Conservation (phyloP, 768 basidiomycete species). For the Leccinum arenicola region DNA sequence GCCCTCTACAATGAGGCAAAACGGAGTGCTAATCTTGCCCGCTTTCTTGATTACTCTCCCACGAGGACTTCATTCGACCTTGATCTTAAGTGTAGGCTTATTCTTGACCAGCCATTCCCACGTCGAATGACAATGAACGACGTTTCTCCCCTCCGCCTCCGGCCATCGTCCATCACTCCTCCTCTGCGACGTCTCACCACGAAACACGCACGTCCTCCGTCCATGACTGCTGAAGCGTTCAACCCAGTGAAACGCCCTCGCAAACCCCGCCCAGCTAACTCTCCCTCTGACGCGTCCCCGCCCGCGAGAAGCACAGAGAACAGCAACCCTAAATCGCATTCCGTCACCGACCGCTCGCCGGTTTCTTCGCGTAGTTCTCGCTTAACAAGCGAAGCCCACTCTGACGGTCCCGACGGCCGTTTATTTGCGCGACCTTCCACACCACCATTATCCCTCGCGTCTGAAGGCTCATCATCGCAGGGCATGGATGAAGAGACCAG, state of each 20-base stretch:
- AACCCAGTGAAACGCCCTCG: slow-evolving; percentile 30
- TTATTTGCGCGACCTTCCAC: slow-evolving; percentile 28
- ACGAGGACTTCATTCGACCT: slow-evolving; percentile 32
- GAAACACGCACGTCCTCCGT: slow-evolving; percentile 26
- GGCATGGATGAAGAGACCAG: slow-evolving; percentile 13
- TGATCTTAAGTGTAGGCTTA: slow-evolving; percentile 29
- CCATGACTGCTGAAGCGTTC: slow-evolving; percentile 27
- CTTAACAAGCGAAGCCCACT: slow-evolving; percentile 16
- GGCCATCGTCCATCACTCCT: slow-evolving; percentile 29
- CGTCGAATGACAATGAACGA: slow-evolving; percentile 37
- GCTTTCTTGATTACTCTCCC: slow-evolving; percentile 37
- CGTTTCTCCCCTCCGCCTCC: slow-evolving; percentile 34
- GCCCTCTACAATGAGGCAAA: slow-evolving; percentile 25
- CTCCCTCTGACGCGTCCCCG: slow-evolving; percentile 13
- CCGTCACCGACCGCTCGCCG: slow-evolving; percentile 16
- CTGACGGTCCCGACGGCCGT: slow-evolving; percentile 23
- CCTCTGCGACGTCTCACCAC: slow-evolving; percentile 25
- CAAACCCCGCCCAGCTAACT: slow-evolving; percentile 21
- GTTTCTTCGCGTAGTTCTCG: slow-evolving; percentile 23
- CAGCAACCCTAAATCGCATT: slow-evolving; percentile 8
- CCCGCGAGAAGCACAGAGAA: slow-evolving; percentile 20
- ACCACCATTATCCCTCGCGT: slow-evolving; percentile 29
- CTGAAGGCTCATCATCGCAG: slow-evolving; percentile 22
- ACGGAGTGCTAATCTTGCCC: slow-evolving; percentile 36
- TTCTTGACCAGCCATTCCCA: slow-evolving; percentile 29